Conservation (phyloP, 2,329 filamentous ascomycete species). For the Pestalotiopsis sp. region DNA sequence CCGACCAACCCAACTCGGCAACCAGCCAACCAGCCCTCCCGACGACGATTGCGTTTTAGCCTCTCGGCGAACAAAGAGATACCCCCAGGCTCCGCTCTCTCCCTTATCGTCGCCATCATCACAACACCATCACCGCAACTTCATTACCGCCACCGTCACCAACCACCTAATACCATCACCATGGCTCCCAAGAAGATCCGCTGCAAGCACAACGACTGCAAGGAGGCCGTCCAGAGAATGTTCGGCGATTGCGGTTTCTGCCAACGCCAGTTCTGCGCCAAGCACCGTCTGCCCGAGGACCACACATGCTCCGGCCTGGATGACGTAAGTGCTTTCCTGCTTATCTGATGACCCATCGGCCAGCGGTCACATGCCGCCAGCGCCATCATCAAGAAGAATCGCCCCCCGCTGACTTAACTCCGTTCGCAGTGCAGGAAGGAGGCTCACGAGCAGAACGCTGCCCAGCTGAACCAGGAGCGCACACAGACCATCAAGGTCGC, state of each 20-base stretch:
- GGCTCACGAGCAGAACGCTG: conserved; percentile 89
- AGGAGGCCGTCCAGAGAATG: conserved; percentile 84
- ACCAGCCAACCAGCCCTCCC: background rate
- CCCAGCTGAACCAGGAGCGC: conserved; percentile 88
- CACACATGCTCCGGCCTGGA: conserved; percentile 93
- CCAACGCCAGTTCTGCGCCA: conserved; percentile 89
- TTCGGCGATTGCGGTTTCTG: conserved; percentile 97
- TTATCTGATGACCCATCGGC: conserved; percentile 78
- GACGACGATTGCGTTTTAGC: background rate
- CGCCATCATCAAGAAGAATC: conserved; percentile 40
- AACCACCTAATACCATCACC: conserved; percentile 22
- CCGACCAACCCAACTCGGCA: background rate
- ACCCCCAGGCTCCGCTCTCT: background rate
- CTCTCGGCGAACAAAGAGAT: background rate
- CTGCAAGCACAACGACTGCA: conserved; percentile 90
- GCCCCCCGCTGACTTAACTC: conserved; percentile 35
- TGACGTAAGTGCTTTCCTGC: conserved; percentile 60
- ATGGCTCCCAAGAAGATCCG: conserved; percentile 78
- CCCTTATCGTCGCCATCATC: background rate
- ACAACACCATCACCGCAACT: background rate
- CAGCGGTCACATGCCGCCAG: too few species aligned
- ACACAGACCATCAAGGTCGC: conserved; percentile 94
- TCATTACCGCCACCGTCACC: background rate
- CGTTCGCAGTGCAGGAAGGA: conserved; percentile 83
- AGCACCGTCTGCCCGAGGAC: conserved; percentile 90